Percentiles rank a stretch among this genome's conserved stretches.
Conservation (phyloP, 1,139 yeast species). For the Protomyces inouyei region DNA sequence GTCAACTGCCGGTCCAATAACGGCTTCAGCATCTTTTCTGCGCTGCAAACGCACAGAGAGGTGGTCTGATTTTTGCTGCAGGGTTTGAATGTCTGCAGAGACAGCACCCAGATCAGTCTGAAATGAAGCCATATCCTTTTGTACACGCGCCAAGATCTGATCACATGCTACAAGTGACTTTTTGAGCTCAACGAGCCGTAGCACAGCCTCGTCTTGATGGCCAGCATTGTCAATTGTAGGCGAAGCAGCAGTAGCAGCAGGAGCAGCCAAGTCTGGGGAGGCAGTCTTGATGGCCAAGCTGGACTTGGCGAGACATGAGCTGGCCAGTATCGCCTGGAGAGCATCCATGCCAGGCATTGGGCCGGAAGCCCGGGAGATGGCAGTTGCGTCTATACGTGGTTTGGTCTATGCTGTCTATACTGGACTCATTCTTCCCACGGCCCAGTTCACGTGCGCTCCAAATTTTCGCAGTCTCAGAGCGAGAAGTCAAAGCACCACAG, state of each 20-base stretch:
- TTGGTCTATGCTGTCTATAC: no score
- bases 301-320: background rate
- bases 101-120: constrained; percentile 54
- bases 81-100: constrained; percentile 55
- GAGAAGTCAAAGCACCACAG: no score
- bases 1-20: constrained; percentile 28
- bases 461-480: no score
- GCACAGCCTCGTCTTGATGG: constrained; percentile 4
- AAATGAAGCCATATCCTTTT: constrained; percentile 48
- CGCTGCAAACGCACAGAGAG: constrained; percentile 54
- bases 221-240: background rate
- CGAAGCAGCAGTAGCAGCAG: background rate
- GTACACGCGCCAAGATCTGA: constrained; percentile 41
- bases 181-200: constrained; percentile 37
- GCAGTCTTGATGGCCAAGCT: background rate
- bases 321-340: background rate
- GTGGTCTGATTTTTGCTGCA: constrained; percentile 55
- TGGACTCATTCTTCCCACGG: no score
- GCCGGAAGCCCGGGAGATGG: no score
- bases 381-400: no score
- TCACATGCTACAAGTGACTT: constrained; percentile 44
- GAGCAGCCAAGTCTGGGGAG: background rate
- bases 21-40: constrained; percentile 28
- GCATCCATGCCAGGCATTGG: background rate
- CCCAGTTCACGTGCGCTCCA: no score